These are phyloP conservation scores for Yamadazyma epiphylla DNA, from an alignment of 1,139 yeast genomes.

Conservation along the genomic window DNA sequence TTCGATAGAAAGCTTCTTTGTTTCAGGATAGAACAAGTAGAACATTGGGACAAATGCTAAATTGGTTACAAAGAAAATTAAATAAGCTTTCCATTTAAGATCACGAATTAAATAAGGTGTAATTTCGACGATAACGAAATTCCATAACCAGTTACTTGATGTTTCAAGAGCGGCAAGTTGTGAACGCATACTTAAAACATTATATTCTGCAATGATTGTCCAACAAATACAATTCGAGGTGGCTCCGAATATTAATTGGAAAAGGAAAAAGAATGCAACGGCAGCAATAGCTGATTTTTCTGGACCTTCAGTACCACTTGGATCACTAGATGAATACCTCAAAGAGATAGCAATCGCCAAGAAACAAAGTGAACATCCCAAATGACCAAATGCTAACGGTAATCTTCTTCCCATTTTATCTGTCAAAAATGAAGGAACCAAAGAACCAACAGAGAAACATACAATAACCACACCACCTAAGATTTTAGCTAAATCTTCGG, in stretches of 20 bases:
- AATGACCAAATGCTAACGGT: slow-evolving; percentile 50
- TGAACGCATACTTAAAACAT: slow-evolving; percentile 23
- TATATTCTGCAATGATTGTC: slow-evolving; percentile 17
- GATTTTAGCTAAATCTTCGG: slow-evolving; percentile 49
- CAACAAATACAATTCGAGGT: slow-evolving; percentile 30
- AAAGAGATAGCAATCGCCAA: slow-evolving; percentile 11
- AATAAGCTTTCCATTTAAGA: slow-evolving; percentile 6
- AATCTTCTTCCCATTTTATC: slow-evolving; percentile 71
- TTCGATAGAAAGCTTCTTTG: slow-evolving; percentile 44
- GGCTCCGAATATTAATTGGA: slow-evolving; percentile 14
- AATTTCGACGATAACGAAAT: slow-evolving; percentile 35
- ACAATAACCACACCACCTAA: slow-evolving; percentile 61
- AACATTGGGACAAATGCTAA: slow-evolving; percentile 11
- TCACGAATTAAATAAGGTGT: slow-evolving; percentile 24
- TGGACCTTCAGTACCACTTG: slow-evolving; percentile 2
- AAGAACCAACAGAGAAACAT: slow-evolving; percentile 48
- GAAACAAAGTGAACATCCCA: slow-evolving; percentile 22
- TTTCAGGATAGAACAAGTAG: slow-evolving; percentile 42
- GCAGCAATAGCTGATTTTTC: slow-evolving; percentile 9
- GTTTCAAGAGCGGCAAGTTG: slow-evolving; percentile 32
- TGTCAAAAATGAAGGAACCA: slow-evolving; percentile 61
- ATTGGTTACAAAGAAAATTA: slow-evolving; percentile 5
- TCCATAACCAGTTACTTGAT: slow-evolving; percentile 38
- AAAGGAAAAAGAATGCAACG: slow-evolving; percentile 12
- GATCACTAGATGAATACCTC: slow-evolving; percentile 5